Evolutionary conservation across 208 protist species (phyloP).

Genomic region (Blastocrithidia nonstop): DNA sequence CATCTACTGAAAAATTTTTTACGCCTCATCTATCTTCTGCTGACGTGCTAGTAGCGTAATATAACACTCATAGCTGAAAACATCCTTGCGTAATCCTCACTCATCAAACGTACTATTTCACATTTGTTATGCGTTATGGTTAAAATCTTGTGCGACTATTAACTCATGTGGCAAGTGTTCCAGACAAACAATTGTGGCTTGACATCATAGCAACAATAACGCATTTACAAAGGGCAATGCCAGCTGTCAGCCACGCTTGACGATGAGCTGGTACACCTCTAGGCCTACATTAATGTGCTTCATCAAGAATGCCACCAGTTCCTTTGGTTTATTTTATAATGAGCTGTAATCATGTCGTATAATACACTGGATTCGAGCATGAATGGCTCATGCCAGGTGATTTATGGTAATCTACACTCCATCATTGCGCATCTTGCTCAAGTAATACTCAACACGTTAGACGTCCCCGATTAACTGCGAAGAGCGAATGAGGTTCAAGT

Average conservation of each 20-base stretch:
- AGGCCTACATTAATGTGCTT: constrained; percentile 68
- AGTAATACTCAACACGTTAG: constrained; percentile 46
- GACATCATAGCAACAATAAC: constrained; percentile 68
- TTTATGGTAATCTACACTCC: constrained; percentile 34
- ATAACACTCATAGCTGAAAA: constrained; percentile 82
- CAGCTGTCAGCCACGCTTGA: constrained; percentile 63
- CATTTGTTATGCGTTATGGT: constrained; percentile 62
- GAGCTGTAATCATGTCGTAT: constrained; percentile 55
- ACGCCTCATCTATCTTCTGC: constrained; percentile 76
- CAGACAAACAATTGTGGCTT: constrained; percentile 61
- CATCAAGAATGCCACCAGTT: constrained; percentile 32
- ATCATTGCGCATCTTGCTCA: constrained; percentile 72
- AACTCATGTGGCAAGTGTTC: constrained; percentile 47
- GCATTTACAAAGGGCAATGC: constrained; percentile 66
- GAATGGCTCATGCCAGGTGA: constrained; percentile 69
- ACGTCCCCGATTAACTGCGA: constrained; percentile 76
- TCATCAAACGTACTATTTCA: constrained; percentile 74
- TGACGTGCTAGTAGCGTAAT: constrained; percentile 76
- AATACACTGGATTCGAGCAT: constrained; percentile 61
- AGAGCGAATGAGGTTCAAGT: constrained; percentile 68
- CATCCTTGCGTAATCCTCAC: constrained; percentile 63
- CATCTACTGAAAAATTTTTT: constrained; percentile 80
- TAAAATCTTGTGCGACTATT: constrained; percentile 39
- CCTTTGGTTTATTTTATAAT: constrained; percentile 28
- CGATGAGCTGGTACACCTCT: constrained; percentile 71